Percentiles rank a stretch among this genome's conserved stretches.
phyloP scores from a whole-genome alignment of 805 yeast genomes.

The Starmerella riodocensis region DNA sequence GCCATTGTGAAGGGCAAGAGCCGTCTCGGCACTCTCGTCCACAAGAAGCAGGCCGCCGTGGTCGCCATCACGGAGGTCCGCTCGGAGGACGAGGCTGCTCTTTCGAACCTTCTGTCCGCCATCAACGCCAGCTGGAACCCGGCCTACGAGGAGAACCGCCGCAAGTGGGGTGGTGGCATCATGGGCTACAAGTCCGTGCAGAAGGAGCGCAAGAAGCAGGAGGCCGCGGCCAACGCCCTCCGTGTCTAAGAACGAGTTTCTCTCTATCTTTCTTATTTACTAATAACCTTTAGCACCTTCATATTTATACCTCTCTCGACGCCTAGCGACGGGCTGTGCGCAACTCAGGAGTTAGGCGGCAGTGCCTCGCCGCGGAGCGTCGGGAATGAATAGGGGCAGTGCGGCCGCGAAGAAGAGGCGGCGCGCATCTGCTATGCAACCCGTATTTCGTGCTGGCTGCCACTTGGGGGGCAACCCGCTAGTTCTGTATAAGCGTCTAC shows the following conservation, averaged over 20 bases:
- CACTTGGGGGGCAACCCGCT: too few species aligned
- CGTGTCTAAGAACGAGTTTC: constrained; percentile 27
- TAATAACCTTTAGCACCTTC: too few species aligned
- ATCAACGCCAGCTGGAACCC: constrained; percentile 86
- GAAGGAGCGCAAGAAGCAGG: constrained; percentile 65
- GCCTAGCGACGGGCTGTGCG: too few species aligned
- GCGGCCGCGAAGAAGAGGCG: too few species aligned
- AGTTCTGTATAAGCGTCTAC: too few species aligned
- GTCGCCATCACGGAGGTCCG: constrained; percentile 94
- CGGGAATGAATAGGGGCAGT: too few species aligned
- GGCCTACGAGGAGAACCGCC: constrained; percentile 90
- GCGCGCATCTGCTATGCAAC: too few species aligned
- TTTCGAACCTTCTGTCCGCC: constrained; percentile 84
- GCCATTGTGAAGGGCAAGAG: constrained; percentile 98
- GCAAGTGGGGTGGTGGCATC: constrained; percentile 99
- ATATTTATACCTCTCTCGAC: too few species aligned
- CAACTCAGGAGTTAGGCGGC: too few species aligned
- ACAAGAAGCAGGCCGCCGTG: constrained; percentile 94
- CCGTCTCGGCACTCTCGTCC: constrained; percentile 92
- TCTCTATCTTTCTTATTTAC: too few species aligned
- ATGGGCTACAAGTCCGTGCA: constrained; percentile 89
- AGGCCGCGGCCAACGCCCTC: constrained; percentile 34
- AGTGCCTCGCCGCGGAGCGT: too few species aligned
- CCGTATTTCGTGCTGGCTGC: too few species aligned
- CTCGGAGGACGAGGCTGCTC: constrained; percentile 88